These are phyloP conservation scores for Arthrinium puccinioides DNA, from an alignment of 2,329 filamentous ascomycete species.

Conservation along the genomic window DNA sequence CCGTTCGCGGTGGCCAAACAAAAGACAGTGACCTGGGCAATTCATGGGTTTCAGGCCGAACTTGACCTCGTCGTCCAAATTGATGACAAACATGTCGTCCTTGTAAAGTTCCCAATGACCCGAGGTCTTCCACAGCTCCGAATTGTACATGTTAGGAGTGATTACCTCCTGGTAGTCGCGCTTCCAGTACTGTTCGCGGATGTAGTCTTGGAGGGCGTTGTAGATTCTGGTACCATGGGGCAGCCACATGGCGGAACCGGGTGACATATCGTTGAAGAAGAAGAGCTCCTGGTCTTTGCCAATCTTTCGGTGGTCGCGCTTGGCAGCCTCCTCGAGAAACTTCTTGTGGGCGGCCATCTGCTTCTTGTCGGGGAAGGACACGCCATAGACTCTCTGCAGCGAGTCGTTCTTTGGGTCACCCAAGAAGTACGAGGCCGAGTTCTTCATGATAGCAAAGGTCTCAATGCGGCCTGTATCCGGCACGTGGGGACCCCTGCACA, in stretches of 20 bases:
- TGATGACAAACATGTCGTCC: slow-evolving; percentile 83
- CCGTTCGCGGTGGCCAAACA: slow-evolving; percentile 66
- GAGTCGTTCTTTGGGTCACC: slow-evolving; percentile 92
- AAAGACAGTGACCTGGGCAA: slow-evolving; percentile 79
- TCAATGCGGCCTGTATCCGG: slow-evolving; percentile 91
- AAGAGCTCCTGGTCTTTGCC: slow-evolving; percentile 95
- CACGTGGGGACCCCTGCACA: slow-evolving; percentile 92
- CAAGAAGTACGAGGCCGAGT: slow-evolving; percentile 75
- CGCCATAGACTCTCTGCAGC: slow-evolving; percentile 91
- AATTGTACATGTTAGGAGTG: slow-evolving; percentile 94
- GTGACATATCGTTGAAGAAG: slow-evolving; percentile 93
- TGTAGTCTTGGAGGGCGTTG: slow-evolving; percentile 75
- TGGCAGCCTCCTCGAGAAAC: slow-evolving; percentile 95
- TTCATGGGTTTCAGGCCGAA: slow-evolving; percentile 92
- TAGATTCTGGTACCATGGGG: slow-evolving; percentile 91
- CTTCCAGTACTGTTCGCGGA: slow-evolving; percentile 84
- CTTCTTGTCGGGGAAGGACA: slow-evolving; percentile 95
- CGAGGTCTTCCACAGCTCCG: slow-evolving; percentile 86
- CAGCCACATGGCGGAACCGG: slow-evolving; percentile 85
- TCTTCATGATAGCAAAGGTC: slow-evolving; percentile 87
- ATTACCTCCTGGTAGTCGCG: slow-evolving; percentile 93
- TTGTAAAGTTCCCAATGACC: slow-evolving; percentile 93
- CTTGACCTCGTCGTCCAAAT: slow-evolving; percentile 55
- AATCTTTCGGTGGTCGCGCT: slow-evolving; percentile 90
- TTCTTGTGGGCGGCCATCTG: slow-evolving; percentile 87